phyloP scores from a whole-genome alignment of 441 rosid species.

The Adansonia madagascariensis region DNA sequence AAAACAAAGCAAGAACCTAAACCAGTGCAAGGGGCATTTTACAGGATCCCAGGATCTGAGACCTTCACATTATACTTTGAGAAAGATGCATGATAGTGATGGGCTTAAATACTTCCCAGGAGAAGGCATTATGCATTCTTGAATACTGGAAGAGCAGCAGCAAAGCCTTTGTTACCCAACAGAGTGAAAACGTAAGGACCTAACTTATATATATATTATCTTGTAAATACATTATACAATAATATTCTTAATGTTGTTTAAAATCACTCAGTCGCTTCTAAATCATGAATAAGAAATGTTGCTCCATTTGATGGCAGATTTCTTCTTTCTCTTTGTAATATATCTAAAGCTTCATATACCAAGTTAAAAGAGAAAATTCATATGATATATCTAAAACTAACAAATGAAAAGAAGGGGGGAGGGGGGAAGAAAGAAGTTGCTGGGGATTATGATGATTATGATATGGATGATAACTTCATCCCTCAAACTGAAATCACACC shows the following conservation, averaged over 20 bases:
- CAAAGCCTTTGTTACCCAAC: not conserved
- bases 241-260: slow-evolving; percentile 1
- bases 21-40: not conserved
- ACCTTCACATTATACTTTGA: not conserved
- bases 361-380: slow-evolving; percentile 11
- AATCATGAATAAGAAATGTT: not conserved
- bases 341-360: slow-evolving; percentile 7
- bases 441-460: not conserved
- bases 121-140: not conserved
- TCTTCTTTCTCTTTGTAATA: not conserved
- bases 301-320: not conserved
- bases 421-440: not conserved
- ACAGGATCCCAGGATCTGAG: not conserved
- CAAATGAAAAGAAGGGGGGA: not conserved
- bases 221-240: not conserved
- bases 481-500: slow-evolving; percentile 15
- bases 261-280: not conserved
- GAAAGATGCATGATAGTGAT: not conserved
- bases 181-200: not conserved
- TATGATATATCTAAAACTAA: not conserved
- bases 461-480: slow-evolving; percentile 12
- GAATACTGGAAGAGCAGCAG: slow-evolving; percentile 11
- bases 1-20: slow-evolving; percentile 4
- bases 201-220: not conserved
- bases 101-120: not conserved